Evolutionary conservation across 2,329 filamentous ascomycete genomes (phyloP).

Genomic region (Microcera coccophila): DNA sequence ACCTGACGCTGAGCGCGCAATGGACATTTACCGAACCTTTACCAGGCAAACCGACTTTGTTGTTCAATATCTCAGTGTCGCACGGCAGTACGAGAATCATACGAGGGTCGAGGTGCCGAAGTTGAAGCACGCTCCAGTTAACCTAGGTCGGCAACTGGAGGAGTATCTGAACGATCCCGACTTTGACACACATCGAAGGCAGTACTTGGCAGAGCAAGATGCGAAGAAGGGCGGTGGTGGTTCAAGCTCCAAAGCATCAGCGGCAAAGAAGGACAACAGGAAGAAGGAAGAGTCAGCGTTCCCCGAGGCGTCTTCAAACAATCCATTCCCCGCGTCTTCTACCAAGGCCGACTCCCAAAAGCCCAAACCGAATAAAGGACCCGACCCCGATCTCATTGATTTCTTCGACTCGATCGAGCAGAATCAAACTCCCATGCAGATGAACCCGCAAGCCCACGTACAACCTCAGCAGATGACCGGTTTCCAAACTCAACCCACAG

Average conservation of each 20-base stretch:
- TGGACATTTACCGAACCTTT: conserved; percentile 89
- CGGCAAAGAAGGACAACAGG: conserved; percentile 33
- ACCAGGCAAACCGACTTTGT: conserved; percentile 89
- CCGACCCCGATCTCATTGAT: conserved; percentile 79
- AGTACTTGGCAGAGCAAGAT: conserved; percentile 86
- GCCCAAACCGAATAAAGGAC: conserved; percentile 54
- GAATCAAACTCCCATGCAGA: conserved; percentile 70
- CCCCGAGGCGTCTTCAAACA: conserved; percentile 40
- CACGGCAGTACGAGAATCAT: conserved; percentile 85
- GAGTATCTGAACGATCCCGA: conserved; percentile 94
- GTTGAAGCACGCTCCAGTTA: conserved; percentile 93
- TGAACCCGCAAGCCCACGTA: conserved; percentile 31
- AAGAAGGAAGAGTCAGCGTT: conserved; percentile 36
- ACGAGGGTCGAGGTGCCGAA: conserved; percentile 94
- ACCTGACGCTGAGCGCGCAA: conserved; percentile 83
- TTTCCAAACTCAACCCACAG: conserved; percentile 29
- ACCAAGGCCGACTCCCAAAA: conserved; percentile 37
- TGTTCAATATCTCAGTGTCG: conserved; percentile 82
- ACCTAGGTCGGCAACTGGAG: conserved; percentile 81
- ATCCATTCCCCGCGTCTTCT: conserved; percentile 37
- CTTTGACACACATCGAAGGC: conserved; percentile 87
- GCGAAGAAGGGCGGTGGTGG: conserved; percentile 54
- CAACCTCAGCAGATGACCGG: conserved; percentile 34
- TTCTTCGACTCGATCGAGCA: conserved; percentile 93
- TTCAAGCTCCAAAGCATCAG: conserved; percentile 26